Conservation (phyloP, 2,329 filamentous ascomycete genomes). For the Cladophialophora psammophila region DNA sequence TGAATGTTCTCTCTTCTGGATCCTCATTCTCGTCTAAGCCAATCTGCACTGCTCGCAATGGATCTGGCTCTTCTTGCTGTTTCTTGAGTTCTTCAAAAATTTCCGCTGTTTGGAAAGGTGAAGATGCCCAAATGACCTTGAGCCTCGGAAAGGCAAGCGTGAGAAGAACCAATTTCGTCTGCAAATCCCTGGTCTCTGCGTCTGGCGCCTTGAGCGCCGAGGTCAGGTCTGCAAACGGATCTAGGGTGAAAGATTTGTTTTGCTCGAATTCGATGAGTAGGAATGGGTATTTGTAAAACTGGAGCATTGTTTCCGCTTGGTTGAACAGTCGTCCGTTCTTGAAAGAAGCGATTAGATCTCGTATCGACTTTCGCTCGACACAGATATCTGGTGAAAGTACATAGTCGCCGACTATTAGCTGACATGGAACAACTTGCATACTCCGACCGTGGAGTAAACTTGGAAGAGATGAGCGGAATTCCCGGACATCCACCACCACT, state of each 20-base stretch:
- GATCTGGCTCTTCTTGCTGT: constrained; percentile 87
- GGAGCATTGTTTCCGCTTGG: constrained; percentile 92
- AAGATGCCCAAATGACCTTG: constrained; percentile 91
- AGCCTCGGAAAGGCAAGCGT: constrained; percentile 90
- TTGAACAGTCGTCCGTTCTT: constrained; percentile 89
- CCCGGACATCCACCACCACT: constrained; percentile 93
- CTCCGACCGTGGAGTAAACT: constrained; percentile 88
- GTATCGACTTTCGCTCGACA: constrained; percentile 91
- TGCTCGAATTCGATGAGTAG: constrained; percentile 97
- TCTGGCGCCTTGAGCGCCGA: constrained; percentile 69
- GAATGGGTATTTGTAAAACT: constrained; percentile 88
- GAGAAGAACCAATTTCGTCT: constrained; percentile 89
- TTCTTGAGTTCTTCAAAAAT: constrained; percentile 95
- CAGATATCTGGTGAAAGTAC: constrained; percentile 90
- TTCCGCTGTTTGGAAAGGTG: constrained; percentile 94
- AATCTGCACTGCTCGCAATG: constrained; percentile 81
- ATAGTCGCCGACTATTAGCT: constrained; percentile 96
- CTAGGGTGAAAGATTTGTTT: constrained; percentile 95
- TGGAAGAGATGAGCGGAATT: constrained; percentile 91
- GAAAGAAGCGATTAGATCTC: constrained; percentile 90
- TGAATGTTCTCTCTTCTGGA: constrained; percentile 74
- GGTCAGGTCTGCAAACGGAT: constrained; percentile 70
- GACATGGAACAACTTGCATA: constrained; percentile 90
- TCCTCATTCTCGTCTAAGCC: constrained; percentile 69
- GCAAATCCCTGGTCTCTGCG: constrained; percentile 74